These are phyloP conservation scores for Beauveria scarabaeidicola DNA, from an alignment of 2,329 filamentous ascomycete species.

Conservation along the genomic window DNA sequence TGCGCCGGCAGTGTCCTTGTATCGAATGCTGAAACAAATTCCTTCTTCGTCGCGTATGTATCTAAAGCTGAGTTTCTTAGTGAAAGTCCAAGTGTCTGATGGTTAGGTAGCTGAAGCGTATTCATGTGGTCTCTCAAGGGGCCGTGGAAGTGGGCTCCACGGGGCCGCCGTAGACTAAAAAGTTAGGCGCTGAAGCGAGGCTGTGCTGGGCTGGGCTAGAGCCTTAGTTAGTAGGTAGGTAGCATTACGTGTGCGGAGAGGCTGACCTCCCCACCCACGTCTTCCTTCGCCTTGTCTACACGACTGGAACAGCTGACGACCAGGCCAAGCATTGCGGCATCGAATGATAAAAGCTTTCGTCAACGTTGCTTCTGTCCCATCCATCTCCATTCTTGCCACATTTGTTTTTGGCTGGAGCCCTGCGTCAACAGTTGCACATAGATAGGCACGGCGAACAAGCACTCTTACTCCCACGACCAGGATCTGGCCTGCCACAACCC, in stretches of 20 bases:
- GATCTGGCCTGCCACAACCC: background rate
- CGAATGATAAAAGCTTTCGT: no score
- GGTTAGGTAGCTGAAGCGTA: background rate
- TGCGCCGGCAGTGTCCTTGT: no score
- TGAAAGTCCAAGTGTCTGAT: background rate
- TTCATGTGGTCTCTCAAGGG: background rate
- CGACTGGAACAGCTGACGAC: no score
- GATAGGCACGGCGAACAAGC: background rate
- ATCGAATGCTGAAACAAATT: no score
- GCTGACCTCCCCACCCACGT: no score
- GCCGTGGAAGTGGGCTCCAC: background rate
- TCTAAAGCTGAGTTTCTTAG: background rate
- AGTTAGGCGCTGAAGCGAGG: background rate
- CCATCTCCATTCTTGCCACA: no score
- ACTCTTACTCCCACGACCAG: background rate
- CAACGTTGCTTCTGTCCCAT: no score
- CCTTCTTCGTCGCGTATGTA: background rate
- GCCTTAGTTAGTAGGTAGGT: no score
- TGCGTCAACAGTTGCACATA: background rate
- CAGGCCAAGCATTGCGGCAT: no score
- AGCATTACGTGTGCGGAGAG: no score
- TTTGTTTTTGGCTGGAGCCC: no score
- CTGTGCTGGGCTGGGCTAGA: background rate
- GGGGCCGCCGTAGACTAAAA: background rate
- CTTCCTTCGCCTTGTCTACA: no score